Conservation (phyloP, 208 protist genomes). For the Acanthamoeba castellanii region DNA sequence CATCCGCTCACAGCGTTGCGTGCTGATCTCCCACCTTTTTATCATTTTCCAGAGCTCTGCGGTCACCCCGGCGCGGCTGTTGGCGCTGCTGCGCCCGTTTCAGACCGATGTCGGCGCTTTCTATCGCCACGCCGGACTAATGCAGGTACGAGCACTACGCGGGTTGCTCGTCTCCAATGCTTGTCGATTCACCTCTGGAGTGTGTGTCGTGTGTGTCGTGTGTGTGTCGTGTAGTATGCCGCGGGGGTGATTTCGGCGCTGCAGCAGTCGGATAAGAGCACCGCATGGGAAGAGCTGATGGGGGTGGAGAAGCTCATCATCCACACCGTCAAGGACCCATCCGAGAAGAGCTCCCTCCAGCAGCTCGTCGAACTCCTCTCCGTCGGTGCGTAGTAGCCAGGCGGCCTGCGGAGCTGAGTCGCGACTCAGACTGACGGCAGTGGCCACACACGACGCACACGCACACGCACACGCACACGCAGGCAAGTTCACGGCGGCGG, state of each 20-base stretch:
- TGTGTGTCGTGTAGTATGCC: not conserved
- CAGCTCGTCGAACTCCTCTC: slow-evolving; percentile 19
- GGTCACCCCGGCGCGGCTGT: not conserved
- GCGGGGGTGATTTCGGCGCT: not conserved
- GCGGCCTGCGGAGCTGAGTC: not conserved
- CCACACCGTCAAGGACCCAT: not conserved
- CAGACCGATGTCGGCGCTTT: not conserved
- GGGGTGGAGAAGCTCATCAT: slow-evolving; percentile 34
- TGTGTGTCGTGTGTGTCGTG: too few species aligned
- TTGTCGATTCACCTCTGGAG: too few species aligned
- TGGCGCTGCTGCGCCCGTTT: not conserved
- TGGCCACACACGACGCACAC: not conserved
- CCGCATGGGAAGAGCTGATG: slow-evolving; percentile 13
- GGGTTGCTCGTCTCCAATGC: too few species aligned
- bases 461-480: too few species aligned
- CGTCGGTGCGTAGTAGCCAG: not conserved
- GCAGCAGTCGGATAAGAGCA: slow-evolving; percentile 5
- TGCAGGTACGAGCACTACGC: not conserved
- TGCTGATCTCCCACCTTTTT: not conserved
- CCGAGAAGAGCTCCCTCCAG: not conserved
- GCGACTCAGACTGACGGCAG: too few species aligned
- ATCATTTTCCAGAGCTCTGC: not conserved
- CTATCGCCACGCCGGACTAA: not conserved
- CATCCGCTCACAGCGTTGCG: too few species aligned
- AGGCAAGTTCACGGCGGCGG: slow-evolving; percentile 15